Percentiles rank a stretch among this genome's conserved stretches.
These are phyloP conservation scores for Lactarius vividus DNA, from an alignment of 768 basidiomycete species.

Conservation along the genomic window DNA sequence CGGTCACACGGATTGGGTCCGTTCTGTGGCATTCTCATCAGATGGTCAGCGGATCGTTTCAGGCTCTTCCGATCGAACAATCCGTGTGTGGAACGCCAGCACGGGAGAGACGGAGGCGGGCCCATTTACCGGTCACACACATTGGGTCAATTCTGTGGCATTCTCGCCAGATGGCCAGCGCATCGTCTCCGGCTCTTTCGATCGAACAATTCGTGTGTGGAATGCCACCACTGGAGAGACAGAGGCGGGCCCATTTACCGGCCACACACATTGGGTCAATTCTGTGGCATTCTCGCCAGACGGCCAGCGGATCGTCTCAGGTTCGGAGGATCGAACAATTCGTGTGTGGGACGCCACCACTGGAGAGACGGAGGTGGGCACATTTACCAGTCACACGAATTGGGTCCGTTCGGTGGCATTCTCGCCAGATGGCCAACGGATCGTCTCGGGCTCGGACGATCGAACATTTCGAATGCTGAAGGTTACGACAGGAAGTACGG, in stretches of 20 bases:
- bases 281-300: constrained; percentile 3
- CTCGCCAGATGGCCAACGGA: neutral
- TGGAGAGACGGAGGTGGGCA: neutral
- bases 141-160: neutral
- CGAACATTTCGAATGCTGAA: neutral
- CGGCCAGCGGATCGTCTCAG: constrained; percentile 1
- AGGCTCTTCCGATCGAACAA: neutral
- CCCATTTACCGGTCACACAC: neutral
- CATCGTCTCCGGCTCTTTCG: constrained; percentile 8
- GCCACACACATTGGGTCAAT: neutral
- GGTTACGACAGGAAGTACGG: neutral
- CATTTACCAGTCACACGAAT: neutral
- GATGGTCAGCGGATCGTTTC: neutral
- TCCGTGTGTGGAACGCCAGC: neutral
- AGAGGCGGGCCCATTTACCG: neutral
- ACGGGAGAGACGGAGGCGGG: neutral
- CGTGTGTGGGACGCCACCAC: neutral
- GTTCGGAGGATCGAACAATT: neutral
- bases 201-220: no score
- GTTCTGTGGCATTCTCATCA: neutral
- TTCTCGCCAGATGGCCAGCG: neutral
- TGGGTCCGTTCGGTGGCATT: neutral
- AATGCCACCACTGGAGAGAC: no score
- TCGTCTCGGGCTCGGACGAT: neutral
- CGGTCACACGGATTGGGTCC: neutral